Conservation (phyloP, 2,329 filamentous ascomycete species). For the Alternaria sp. region DNA sequence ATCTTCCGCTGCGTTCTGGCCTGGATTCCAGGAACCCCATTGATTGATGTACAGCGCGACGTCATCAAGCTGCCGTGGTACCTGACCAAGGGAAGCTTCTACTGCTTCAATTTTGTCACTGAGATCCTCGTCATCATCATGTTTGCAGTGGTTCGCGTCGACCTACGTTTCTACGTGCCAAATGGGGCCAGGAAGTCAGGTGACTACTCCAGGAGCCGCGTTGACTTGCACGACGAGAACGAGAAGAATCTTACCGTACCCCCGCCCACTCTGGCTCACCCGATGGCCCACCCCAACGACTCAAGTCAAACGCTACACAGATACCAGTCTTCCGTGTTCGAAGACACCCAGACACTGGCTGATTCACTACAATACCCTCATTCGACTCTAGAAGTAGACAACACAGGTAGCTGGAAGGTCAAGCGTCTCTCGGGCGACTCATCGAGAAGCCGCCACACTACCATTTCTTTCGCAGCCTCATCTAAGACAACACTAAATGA, state of each 20-base stretch:
- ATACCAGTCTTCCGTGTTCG: constrained; percentile 39
- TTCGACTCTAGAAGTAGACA: constrained; percentile 41
- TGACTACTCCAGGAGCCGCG: constrained; percentile 34
- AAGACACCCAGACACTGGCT: constrained; percentile 41
- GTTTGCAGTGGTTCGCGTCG: constrained; percentile 72
- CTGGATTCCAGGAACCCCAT: constrained; percentile 56
- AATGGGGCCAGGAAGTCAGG: constrained; percentile 65
- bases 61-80: constrained; percentile 64
- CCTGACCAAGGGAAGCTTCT: constrained; percentile 75
- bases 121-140: constrained; percentile 74
- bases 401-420: constrained; percentile 41
- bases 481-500: constrained; percentile 22
- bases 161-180: constrained; percentile 77
- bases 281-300: constrained; percentile 18
- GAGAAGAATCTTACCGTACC: constrained; percentile 29
- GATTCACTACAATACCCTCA: constrained; percentile 42
- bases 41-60: constrained; percentile 57
- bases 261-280: constrained; percentile 12
- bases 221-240: constrained; percentile 26
- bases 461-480: constrained; percentile 21
- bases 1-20: constrained; percentile 69
- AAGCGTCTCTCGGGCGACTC: constrained; percentile 34
- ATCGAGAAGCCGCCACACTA: constrained; percentile 11
- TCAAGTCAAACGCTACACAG: constrained; percentile 39
- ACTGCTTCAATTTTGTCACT: constrained; percentile 77